Base-by-base conservation (phyloP, 1,284 basidiomycete species). In the Tylopilus sp. region DNA sequence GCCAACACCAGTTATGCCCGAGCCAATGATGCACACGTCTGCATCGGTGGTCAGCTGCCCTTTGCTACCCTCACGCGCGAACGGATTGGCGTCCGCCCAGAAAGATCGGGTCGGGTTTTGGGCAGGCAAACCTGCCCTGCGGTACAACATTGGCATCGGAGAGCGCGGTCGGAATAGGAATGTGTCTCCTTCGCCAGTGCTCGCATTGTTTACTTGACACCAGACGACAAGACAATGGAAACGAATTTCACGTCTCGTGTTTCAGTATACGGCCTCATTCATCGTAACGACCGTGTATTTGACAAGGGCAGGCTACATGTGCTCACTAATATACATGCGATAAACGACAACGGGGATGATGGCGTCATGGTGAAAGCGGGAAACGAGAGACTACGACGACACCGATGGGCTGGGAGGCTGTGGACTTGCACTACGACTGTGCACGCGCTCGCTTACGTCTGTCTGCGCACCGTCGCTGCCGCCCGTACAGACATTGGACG, bases 11-110 rank as follows among this genome's bases (percentile, higher is more conserved):
- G 87, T 86, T 23, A 92, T 83, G 0, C 89, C 88, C 28, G 84
- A 81, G 2, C 89, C 88, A 37, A 91, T 82, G 54, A 91, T 82
- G 53, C 82, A 87, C 12, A 89, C 68, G 57, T 91, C 87, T 2
- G 81, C 80, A 44, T 81, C 76, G 0, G 62, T 42, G 0, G 78
- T 77, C 18, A 89, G 65, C 0, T 68, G 54, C 0, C 83, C 84
- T 4, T 70, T 64, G 58, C 85, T 87, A 0, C 88, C 88, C 52
- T 79, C 74, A 5, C 67, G 70, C 0, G 81, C 82, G 0, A 87
- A 69, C 1, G 83, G 84, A 59, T 86, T 87, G 0, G 77, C 82
- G 28, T 73, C 64, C 11, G 77, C 70, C 88, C 88, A 90, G 66
- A 86, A 87, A 0, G 86, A 84, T 25, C 68, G 74, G 0, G 84